A percentile compares a stretch with the other conserved stretches of the same genome.
Conservation (phyloP, 176 grass and related monocot genomes). For the Bonia amplexicaulis region DNA sequence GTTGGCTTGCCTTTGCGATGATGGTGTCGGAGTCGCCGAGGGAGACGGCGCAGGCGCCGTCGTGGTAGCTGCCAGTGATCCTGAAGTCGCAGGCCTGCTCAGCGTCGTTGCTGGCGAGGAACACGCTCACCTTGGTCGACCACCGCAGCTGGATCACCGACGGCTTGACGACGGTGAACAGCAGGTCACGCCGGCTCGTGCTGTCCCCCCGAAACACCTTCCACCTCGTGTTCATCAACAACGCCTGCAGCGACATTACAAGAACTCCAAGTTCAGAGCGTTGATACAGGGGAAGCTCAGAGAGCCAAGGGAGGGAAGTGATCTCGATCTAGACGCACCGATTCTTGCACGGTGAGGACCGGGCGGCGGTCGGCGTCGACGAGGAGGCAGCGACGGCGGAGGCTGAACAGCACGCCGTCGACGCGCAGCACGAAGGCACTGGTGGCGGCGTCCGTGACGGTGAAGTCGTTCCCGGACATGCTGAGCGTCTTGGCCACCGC, state of each 20-base stretch:
- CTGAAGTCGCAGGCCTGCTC: slow-evolving; percentile 54
- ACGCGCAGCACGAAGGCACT: slow-evolving; percentile 34
- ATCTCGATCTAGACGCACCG: neutral
- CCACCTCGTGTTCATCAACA: slow-evolving; percentile 49
- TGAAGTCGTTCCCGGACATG: slow-evolving; percentile 26
- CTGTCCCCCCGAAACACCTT: slow-evolving; percentile 52
- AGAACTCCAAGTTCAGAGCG: neutral
- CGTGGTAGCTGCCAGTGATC: slow-evolving; percentile 58
- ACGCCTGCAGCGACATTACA: slow-evolving; percentile 9
- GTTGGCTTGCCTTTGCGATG: slow-evolving; percentile 25
- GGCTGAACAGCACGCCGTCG: slow-evolving; percentile 19
- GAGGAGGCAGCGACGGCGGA: slow-evolving; percentile 32
- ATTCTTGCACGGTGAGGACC: slow-evolving; percentile 32
- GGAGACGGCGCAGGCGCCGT: slow-evolving; percentile 43
- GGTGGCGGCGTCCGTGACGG: slow-evolving; percentile 19
- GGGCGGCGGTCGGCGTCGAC: slow-evolving; percentile 29
- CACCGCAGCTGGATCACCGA: slow-evolving; percentile 46
- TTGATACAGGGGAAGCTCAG: neutral
- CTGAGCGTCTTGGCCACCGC: slow-evolving; percentile 22
- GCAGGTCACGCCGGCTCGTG: slow-evolving; percentile 37
- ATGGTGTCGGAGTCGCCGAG: slow-evolving; percentile 46
- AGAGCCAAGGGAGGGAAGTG: neutral
- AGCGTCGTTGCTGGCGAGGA: slow-evolving; percentile 52
- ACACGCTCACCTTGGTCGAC: slow-evolving; percentile 44
- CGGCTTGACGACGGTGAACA: slow-evolving; percentile 55